Base-by-base conservation (phyloP, 129 eudicot genomes). In the Solidago caesia region DNA sequence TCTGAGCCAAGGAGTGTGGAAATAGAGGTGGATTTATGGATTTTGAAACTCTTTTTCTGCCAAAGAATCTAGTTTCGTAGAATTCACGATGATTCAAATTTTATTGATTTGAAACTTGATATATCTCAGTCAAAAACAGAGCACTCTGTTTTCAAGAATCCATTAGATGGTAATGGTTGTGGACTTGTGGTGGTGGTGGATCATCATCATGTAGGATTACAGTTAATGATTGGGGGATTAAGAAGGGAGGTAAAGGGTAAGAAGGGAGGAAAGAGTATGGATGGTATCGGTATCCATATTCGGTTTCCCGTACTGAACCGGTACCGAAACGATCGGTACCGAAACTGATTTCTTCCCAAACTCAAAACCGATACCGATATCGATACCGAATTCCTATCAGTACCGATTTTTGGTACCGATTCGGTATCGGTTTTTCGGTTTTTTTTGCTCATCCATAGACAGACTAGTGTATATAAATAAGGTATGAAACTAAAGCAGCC, bases 21-120 rank as follows among this genome's bases (percentile, higher is more conserved):
- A 74, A 73, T 26, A 79, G 75, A 61, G 76, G 77, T 66, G 83
- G 83, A 1, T 82, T 75, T 4, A 63, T 74, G 76, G 89, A 79
- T 48, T 76, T 73, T 46, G 86, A 79, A 78, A 46, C 13, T 12
- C 78, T 25, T 87, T 85, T 77, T 77, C 89, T 52, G 83, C 85
- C 5, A 92, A 82, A 79, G 96, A 92, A 55, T 85, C 91, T 82
- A 89, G 16, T 87, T 89, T 15, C 71, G 84, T 44, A 82, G 88
- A 65, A 69, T 88, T 84, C 77, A 79, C 65, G 97, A 90, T 63
- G 98, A 93, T 64, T 87, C 96, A 3, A 72, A 88, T 13, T 93
- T 88, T 75, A 90, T 93, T 26, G 98, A 93, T 72, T 64, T 93
- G 72, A 90, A 88, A 66, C 88, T 90, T 43, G 92, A 90, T 85